Conservation (phyloP, 768 basidiomycete species). For the Tylopilus subfusipes region DNA sequence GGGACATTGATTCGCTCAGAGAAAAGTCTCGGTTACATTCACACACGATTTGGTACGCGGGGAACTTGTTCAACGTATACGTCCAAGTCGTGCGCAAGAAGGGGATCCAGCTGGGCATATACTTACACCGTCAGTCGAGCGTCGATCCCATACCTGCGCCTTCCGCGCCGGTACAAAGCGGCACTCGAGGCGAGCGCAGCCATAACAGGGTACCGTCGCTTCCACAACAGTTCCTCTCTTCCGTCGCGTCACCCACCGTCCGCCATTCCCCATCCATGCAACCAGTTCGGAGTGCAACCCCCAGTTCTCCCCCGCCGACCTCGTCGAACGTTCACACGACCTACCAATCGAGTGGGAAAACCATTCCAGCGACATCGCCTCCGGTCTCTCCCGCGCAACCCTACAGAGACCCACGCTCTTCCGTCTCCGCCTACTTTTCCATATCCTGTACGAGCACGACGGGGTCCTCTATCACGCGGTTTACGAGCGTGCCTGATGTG, state of each 20-base stretch:
- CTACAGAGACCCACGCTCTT: slow-evolving; percentile 70
- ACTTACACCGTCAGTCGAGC: slow-evolving; percentile 81
- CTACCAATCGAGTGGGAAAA: slow-evolving; percentile 21
- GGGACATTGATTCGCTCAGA: slow-evolving; percentile 74
- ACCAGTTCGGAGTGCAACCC: slow-evolving; percentile 46
- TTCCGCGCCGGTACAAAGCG: slow-evolving; percentile 49
- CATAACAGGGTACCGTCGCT: slow-evolving; percentile 31
- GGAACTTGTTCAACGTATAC: slow-evolving; percentile 84
- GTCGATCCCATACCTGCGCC: slow-evolving; percentile 74
- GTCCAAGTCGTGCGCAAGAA: slow-evolving; percentile 88
- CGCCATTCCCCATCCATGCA: slow-evolving; percentile 48
- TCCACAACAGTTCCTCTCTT: slow-evolving; percentile 29
- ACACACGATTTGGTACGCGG: slow-evolving; percentile 86
- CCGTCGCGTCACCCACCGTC: slow-evolving; percentile 22
- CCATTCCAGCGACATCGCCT: slow-evolving; percentile 41
- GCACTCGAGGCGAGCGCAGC: slow-evolving; percentile 23
- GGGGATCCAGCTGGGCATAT: slow-evolving; percentile 76
- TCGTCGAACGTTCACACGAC: slow-evolving; percentile 17
- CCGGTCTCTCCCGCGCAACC: slow-evolving; percentile 56
- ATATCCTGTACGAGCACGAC: slow-evolving; percentile 79
- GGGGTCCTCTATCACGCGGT: slow-evolving; percentile 78
- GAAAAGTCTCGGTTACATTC: slow-evolving; percentile 85
- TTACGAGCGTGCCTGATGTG: slow-evolving; percentile 80
- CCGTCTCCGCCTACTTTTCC: slow-evolving; percentile 77
- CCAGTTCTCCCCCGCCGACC: slow-evolving; percentile 28